Conservation (phyloP, 2,329 filamentous ascomycete species). For the Aspergillus sp. region DNA sequence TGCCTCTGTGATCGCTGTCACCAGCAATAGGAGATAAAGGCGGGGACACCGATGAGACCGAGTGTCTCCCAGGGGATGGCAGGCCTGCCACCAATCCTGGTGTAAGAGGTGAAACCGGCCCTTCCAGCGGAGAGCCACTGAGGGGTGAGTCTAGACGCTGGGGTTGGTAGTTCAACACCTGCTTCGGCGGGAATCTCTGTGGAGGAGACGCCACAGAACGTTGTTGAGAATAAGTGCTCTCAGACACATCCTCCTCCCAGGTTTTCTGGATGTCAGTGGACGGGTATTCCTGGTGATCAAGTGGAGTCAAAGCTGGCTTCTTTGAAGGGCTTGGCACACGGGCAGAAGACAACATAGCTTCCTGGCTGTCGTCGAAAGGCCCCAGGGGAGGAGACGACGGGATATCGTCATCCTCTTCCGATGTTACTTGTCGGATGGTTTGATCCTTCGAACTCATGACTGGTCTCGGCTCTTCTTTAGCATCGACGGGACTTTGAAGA, state of each 20-base stretch:
- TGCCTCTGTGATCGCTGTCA: conserved; percentile 30
- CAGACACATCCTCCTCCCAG: conserved; percentile 14
- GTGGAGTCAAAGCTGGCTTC: conserved; percentile 24
- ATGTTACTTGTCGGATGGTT: conserved; percentile 40
- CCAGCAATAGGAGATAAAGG: conserved; percentile 53
- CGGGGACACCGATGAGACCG: conserved; percentile 61
- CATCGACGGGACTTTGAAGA: conserved; percentile 25
- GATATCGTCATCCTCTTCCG: conserved; percentile 31
- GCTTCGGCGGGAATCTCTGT: conserved; percentile 30
- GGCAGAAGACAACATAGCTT: conserved; percentile 24
- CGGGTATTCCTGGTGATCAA: conserved; percentile 19
- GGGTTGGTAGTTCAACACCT: conserved; percentile 38
- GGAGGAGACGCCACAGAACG: conserved; percentile 33
- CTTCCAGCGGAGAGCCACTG: conserved; percentile 61
- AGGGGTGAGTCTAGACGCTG: conserved; percentile 69
- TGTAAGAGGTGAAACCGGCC: conserved; percentile 46
- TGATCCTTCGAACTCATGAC: conserved; percentile 27
- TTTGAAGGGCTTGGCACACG: conserved; percentile 28
- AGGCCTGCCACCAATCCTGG: conserved; percentile 70
- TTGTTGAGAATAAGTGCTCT: conserved; percentile 15
- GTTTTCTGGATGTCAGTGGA: conserved; percentile 23
- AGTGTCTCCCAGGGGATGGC: conserved; percentile 68
- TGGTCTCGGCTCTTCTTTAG: conserved; percentile 22
- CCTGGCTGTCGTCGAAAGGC: conserved; percentile 23
- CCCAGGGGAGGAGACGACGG: conserved; percentile 23